phyloP scores from a whole-genome alignment of 1,284 basidiomycete species.

The Ustilago tritici region DNA sequence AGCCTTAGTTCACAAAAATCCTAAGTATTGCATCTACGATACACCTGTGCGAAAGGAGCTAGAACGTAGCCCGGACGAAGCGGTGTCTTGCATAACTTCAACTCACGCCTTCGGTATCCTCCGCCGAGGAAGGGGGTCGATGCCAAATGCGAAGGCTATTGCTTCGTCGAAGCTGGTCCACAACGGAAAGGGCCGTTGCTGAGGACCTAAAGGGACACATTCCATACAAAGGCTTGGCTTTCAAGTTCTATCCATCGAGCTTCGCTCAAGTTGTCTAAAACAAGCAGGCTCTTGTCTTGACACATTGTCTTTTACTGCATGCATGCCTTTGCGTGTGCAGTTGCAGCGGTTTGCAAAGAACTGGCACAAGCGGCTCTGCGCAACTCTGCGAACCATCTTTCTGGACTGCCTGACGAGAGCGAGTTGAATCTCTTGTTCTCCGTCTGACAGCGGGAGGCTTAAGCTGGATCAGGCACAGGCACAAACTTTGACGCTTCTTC shows the following conservation, averaged over 20 bases:
- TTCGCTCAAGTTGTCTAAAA: background rate
- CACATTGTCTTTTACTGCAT: background rate
- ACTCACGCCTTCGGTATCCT: background rate
- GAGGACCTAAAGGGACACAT: background rate
- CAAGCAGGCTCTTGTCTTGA: background rate
- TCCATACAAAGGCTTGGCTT: conserved; percentile 1
- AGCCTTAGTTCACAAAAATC: too few relatives aligned
- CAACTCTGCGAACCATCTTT: too few relatives aligned
- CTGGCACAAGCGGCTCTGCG: too few relatives aligned
- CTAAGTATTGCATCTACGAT: too few relatives aligned
- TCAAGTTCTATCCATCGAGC: background rate
- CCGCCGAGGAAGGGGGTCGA: background rate
- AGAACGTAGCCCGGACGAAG: too few relatives aligned
- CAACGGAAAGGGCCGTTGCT: background rate
- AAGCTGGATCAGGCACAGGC: conserved; percentile 6
- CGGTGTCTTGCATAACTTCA: too few relatives aligned
- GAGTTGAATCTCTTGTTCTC: background rate
- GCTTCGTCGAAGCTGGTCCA: background rate
- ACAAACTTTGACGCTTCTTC: background rate
- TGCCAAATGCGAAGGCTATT: background rate
- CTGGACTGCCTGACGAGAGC: background rate
- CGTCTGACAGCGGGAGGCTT: background rate
- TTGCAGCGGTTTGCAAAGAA: background rate
- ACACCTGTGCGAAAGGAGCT: too few relatives aligned
- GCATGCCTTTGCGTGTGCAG: background rate